Evolutionary conservation across 371 early-diverging fungal genomes (phyloP).

Genomic region (Mucor saturninus): DNA sequence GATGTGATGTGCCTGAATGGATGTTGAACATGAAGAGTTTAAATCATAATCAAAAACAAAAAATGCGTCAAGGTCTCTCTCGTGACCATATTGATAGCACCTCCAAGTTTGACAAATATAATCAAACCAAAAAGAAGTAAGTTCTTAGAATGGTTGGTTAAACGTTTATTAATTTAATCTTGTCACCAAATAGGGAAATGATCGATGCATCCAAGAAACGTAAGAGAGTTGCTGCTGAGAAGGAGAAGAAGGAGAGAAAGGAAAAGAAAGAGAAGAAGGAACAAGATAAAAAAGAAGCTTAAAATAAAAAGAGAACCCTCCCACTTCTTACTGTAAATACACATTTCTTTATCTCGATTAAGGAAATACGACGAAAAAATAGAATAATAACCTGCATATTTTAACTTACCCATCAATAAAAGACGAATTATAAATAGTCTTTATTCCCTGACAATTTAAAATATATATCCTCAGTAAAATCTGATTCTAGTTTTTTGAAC

Average conservation of each 20-base stretch:
- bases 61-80: constrained; percentile 33
- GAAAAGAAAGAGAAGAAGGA: constrained; percentile 31
- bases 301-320: neutral
- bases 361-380: neutral
- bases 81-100: constrained; percentile 38
- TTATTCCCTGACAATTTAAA: too few relatives aligned
- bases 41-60: constrained; percentile 37
- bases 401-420: constrained; percentile 1
- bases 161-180: neutral
- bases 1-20: constrained; percentile 97
- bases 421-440: neutral
- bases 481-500: too few relatives aligned
- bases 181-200: constrained; percentile 32
- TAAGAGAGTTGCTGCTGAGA: constrained; percentile 25
- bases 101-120: constrained; percentile 36
- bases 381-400: constrained; percentile 7
- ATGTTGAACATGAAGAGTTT: constrained; percentile 88
- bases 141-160: neutral
- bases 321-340: constrained; percentile 6
- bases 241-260: constrained; percentile 27
- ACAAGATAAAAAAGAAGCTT: constrained; percentile 22
- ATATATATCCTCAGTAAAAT: too few relatives aligned
- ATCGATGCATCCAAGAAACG: constrained; percentile 49
- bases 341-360: neutral
- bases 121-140: constrained; percentile 37